Conservation (phyloP, 805 yeast genomes). For the Candida insectorum region DNA sequence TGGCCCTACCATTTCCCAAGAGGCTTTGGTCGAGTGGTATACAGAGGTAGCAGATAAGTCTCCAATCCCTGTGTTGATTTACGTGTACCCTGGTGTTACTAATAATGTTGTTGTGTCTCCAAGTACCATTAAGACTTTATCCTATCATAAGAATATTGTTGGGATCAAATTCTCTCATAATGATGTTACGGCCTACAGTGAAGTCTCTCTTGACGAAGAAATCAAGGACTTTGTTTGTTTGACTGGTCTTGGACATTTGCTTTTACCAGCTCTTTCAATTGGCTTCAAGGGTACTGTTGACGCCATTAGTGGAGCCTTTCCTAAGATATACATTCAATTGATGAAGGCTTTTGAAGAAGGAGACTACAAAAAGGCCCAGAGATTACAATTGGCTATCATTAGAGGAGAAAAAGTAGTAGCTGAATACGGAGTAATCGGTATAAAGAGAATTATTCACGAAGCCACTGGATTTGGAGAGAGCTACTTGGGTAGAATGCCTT, state of each 20-base stretch:
- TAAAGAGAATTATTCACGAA: conserved; percentile 39
- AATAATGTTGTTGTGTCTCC: conserved; percentile 37
- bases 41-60: conserved; percentile 41
- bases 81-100: conserved; percentile 50
- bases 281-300: conserved; percentile 53
- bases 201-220: conserved; percentile 41
- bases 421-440: conserved; percentile 43
- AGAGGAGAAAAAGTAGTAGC: conserved; percentile 46
- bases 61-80: conserved; percentile 42
- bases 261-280: conserved; percentile 44
- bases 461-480: conserved; percentile 43
- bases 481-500: conserved; percentile 45
- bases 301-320: conserved; percentile 52
- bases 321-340: conserved; percentile 44
- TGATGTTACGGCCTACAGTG: conserved; percentile 45
- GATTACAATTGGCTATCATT: conserved; percentile 39
- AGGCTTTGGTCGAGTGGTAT: conserved; percentile 45
- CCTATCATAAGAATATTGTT: conserved; percentile 45
- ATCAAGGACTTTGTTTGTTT: conserved; percentile 42
- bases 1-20: conserved; percentile 43
- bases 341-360: conserved; percentile 38
- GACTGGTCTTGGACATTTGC: conserved; percentile 51
- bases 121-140: conserved; percentile 36
- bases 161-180: conserved; percentile 54
- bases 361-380: conserved; percentile 37